Evolutionary conservation across 2,329 filamentous ascomycete genomes (phyloP), one percentile per base, ranked within the genome.

Genomic region (Septoria petroselini): DNA sequence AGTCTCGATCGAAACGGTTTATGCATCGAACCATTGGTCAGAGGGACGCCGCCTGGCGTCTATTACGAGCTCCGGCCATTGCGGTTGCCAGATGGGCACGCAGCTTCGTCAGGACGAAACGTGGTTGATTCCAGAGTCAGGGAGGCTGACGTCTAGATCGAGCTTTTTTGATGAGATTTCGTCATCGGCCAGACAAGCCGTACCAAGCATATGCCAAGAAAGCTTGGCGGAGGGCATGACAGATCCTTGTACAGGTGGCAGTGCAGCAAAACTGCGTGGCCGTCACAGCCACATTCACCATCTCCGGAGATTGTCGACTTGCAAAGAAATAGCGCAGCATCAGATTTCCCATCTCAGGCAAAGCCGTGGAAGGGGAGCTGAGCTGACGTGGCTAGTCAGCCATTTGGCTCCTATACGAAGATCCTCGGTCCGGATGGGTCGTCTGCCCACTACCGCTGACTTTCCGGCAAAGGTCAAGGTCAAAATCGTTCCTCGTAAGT

Each of bases 401-500:
- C 30, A 33, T 11, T 12, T 25, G 21, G 48, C 52, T 51, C 50
- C 50, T 53, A 50, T 46, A 53, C n/a, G 46, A 35, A 48, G 38
- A 15, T 43, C n/a, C n/a, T n/a, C n/a, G n/a, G 19, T 39, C 19
- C 15, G 48, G 34, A 65, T 65, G 40, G 67, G 71, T 45, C 71
- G 72, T 47, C 65, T 76, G 38, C 74, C 74, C 29, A 68, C 62
- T 2, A 59, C 59, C 30, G 58, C 57, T 12, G 73, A 77, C 62
- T 76, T 77, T 43, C 64, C 72, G 7, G 58, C 63, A 19, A 62
- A 65, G 6, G 62, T 71, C 21, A 68, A 63, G 35, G 59, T 76
- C 34, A 69, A 64, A 52, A 70, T 77, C 37, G 69, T 70, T 23
- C 68, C 73, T 48, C 69, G 74, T 77, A 71, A 65, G 74, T 65